Conservation (phyloP, 345 rosid genomes). For the Eucalyptus marginata region DNA sequence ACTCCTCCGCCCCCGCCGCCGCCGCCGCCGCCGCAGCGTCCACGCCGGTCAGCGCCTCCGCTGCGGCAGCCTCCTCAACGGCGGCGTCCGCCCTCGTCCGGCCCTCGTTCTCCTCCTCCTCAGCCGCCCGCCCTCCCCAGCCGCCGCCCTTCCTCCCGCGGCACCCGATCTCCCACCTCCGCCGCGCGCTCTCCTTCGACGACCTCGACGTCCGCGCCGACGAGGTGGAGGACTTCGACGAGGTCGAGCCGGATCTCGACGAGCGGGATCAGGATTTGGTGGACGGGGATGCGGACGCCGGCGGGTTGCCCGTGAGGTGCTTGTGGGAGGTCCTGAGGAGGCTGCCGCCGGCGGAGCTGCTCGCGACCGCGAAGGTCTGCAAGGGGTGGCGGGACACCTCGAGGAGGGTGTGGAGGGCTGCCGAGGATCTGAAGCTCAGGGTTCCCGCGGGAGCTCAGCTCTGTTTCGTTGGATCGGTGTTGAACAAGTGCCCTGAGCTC, state of each 20-base stretch:
- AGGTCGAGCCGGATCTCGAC: neutral
- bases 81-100: neutral
- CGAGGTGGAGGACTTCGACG: constrained; percentile 25
- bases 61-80: neutral
- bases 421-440: constrained; percentile 71
- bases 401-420: constrained; percentile 75
- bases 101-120: neutral
- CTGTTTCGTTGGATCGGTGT: constrained; percentile 69
- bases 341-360: constrained; percentile 57
- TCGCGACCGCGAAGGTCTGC: constrained; percentile 79
- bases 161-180: constrained; percentile 48
- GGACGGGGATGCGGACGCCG: neutral
- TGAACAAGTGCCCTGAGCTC: constrained; percentile 76
- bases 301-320: constrained; percentile 38
- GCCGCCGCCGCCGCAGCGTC: constrained; percentile 4
- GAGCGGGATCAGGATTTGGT: neutral
- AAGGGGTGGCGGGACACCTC: constrained; percentile 81
- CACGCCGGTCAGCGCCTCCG: constrained; percentile 17
- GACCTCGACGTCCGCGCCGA: constrained; percentile 37
- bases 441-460: constrained; percentile 63
- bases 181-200: constrained; percentile 81
- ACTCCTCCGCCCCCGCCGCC: constrained; percentile 19
- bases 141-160: constrained; percentile 18
- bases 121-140: neutral
- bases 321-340: constrained; percentile 82